phyloP scores from a whole-genome alignment of 345 rosid genomes.

The Orychophragmus violaceus region DNA sequence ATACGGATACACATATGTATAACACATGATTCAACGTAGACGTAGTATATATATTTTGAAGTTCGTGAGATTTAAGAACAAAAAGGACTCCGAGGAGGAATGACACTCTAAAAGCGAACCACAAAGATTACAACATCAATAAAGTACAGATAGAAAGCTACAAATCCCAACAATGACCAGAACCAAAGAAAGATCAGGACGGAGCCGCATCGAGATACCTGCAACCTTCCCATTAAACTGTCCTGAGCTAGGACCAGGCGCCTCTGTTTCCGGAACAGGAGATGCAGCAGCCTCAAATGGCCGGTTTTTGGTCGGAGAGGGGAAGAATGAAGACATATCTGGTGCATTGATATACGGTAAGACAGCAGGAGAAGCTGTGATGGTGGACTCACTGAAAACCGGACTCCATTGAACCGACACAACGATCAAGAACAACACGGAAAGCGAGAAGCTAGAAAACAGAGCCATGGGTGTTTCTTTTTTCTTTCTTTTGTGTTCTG shows the following conservation, averaged over 20 bases:
- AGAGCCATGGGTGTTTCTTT: constrained; percentile 37
- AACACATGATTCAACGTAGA: constrained; percentile 2
- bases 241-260: constrained; percentile 47
- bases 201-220: constrained; percentile 24
- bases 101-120: constrained; percentile 1
- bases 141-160: background rate
- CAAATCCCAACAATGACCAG: constrained; percentile 24
- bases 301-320: constrained; percentile 40
- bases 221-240: constrained; percentile 46
- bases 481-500: constrained; percentile 16
- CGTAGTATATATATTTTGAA: constrained; percentile 1
- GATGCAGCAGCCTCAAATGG: constrained; percentile 30
- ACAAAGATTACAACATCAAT: constrained; percentile 17
- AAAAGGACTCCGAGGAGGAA: background rate
- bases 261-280: constrained; percentile 35
- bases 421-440: constrained; percentile 21
- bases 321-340: constrained; percentile 62
- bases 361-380: constrained; percentile 54
- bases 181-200: constrained; percentile 17
- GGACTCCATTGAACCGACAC: constrained; percentile 16
- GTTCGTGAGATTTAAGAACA: constrained; percentile 1
- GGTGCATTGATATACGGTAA: constrained; percentile 47
- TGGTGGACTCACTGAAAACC: constrained; percentile 31
- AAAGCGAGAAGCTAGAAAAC: constrained; percentile 20
- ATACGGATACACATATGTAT: background rate